A percentile compares a stretch with the other conserved stretches of the same genome.
Conservation (phyloP, 768 basidiomycete species). For the Termitomyces sp. region DNA sequence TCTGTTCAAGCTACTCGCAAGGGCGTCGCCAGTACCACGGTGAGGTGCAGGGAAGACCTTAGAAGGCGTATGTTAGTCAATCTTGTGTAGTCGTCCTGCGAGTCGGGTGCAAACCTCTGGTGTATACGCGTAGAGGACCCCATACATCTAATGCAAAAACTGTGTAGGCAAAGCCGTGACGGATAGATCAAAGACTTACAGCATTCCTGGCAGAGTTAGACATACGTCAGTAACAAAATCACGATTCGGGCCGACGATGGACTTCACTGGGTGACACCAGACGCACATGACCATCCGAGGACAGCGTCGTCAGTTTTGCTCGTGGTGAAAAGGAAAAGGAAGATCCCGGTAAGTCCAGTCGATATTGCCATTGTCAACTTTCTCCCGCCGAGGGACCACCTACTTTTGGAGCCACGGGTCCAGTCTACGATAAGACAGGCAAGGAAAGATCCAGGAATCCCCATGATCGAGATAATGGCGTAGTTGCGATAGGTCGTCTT, state of each 20-base stretch:
- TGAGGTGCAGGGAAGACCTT: slow-evolving; percentile 51
- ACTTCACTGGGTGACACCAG: slow-evolving; percentile 34
- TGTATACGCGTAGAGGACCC: slow-evolving; percentile 41
- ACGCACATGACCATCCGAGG: slow-evolving; percentile 43
- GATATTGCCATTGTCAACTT: slow-evolving; percentile 42
- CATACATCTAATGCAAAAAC: slow-evolving; percentile 2
- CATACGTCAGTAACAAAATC: not conserved
- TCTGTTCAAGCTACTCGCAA: slow-evolving; percentile 44
- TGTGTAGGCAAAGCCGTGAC: slow-evolving; percentile 15
- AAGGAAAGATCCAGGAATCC: slow-evolving; percentile 44
- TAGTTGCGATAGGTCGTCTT: slow-evolving; percentile 42
- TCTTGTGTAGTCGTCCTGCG: not conserved
- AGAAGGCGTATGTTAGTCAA: not conserved
- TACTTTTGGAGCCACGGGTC: slow-evolving; percentile 24
- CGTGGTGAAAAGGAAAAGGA: slow-evolving; percentile 49
- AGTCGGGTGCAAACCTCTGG: slow-evolving; percentile 34
- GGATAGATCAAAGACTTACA: not conserved
- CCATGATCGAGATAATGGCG: slow-evolving; percentile 41
- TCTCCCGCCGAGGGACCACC: slow-evolving; percentile 36
- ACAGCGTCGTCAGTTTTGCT: slow-evolving; percentile 32
- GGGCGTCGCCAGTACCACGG: slow-evolving; percentile 49
- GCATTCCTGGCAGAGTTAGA: slow-evolving; percentile 3
- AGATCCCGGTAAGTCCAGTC: slow-evolving; percentile 39
- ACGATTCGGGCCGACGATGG: not conserved
- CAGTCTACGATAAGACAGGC: slow-evolving; percentile 41